phyloP scores from a whole-genome alignment of 1,139 yeast genomes.

The Barnettozyma hawaiiensis region DNA sequence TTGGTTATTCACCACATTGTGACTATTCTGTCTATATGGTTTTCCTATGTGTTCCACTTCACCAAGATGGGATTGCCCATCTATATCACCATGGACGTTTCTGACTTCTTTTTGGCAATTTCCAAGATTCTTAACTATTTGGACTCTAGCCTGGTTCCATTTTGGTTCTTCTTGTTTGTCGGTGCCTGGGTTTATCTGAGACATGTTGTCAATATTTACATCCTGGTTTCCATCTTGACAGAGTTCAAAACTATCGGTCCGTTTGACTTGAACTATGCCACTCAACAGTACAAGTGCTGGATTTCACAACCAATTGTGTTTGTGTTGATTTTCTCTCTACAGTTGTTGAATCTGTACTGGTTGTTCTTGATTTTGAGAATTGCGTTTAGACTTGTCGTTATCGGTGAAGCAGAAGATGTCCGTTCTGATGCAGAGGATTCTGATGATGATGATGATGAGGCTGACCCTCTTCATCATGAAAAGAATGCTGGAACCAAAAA shows the following conservation, averaged over 20 bases:
- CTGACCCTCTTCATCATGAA: constrained; percentile 5
- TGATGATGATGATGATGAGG: constrained; percentile 18
- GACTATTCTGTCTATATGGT: constrained; percentile 82
- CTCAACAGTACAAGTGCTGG: constrained; percentile 94
- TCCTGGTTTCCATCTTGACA: constrained; percentile 83
- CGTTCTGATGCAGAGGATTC: constrained; percentile 61
- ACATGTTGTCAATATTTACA: constrained; percentile 74
- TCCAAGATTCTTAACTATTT: constrained; percentile 84
- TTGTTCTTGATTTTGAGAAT: constrained; percentile 75
- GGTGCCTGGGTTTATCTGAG: constrained; percentile 80
- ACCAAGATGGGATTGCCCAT: constrained; percentile 92
- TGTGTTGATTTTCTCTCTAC: constrained; percentile 68
- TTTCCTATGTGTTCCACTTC: constrained; percentile 91
- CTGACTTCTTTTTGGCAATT: constrained; percentile 80
- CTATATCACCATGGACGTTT: constrained; percentile 91
- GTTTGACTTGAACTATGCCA: constrained; percentile 76
- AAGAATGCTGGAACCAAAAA: not conserved
- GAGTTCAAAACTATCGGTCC: constrained; percentile 84
- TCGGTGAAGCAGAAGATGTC: constrained; percentile 66
- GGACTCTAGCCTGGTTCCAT: constrained; percentile 57
- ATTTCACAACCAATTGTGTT: constrained; percentile 90
- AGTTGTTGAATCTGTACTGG: constrained; percentile 86
- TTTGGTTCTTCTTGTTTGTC: constrained; percentile 65
- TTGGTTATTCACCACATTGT: constrained; percentile 89
- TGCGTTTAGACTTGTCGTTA: constrained; percentile 51